These are phyloP conservation scores for Neurospora tetraspora DNA, from an alignment of 495 filamentous ascomycete species.

Conservation along the genomic window DNA sequence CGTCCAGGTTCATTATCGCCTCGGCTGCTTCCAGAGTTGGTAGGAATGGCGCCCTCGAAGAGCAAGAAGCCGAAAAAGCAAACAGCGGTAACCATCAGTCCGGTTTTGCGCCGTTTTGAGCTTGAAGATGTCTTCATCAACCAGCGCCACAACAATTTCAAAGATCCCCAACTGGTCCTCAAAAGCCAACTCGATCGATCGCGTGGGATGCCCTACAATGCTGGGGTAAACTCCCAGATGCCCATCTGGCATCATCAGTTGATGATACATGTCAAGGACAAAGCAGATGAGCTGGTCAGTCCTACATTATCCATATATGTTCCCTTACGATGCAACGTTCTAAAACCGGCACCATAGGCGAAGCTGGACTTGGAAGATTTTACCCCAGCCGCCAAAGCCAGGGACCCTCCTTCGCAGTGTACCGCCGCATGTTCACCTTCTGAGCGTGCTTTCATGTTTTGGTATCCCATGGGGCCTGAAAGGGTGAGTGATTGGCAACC, in stretches of 20 bases:
- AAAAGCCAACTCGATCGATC: slow-evolving; percentile 13
- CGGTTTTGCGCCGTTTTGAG: slow-evolving; percentile 8
- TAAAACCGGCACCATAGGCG: slow-evolving; percentile 4
- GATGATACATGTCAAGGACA: slow-evolving; percentile 27
- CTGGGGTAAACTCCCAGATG: slow-evolving; percentile 4
- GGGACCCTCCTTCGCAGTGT: background rate
- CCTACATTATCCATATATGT: background rate
- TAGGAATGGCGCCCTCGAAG: slow-evolving; percentile 5
- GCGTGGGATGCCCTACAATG: slow-evolving; percentile 9
- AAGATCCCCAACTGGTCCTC: slow-evolving; percentile 20
- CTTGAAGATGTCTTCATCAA: slow-evolving; percentile 15
- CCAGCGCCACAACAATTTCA: slow-evolving; percentile 13
- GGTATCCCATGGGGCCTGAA: slow-evolving; percentile 3
- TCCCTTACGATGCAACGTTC: background rate
- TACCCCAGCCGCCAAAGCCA: background rate
- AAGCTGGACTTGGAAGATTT: slow-evolving; percentile 14
- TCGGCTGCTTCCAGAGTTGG: background rate
- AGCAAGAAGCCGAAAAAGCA: background rate
- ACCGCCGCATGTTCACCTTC: slow-evolving; percentile 4
- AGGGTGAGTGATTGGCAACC: background rate
- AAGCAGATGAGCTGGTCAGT: slow-evolving; percentile 21
- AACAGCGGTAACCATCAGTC: background rate
- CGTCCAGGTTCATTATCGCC: background rate
- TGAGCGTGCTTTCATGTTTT: slow-evolving; percentile 9
- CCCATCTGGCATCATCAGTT: slow-evolving; percentile 12